Percentiles rank a stretch among this genome's conserved stretches.
These are phyloP conservation scores for Hyphopichia burtonii DNA, from an alignment of 1,139 yeast genomes.

Conservation along the genomic window DNA sequence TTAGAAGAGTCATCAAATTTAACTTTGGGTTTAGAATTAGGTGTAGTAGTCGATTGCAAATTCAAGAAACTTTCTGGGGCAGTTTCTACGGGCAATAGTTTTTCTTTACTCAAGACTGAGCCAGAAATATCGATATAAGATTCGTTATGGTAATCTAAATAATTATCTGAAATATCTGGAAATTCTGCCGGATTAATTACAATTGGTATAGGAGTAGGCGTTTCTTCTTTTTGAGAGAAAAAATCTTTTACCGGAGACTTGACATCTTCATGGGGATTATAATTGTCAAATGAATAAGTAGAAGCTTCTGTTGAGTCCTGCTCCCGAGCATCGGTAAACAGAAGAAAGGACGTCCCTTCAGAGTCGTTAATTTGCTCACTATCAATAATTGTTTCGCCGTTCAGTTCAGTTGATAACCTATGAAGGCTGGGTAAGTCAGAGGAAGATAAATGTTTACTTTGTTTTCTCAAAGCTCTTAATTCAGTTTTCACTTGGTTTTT, in stretches of 20 bases:
- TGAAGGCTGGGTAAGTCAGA: neutral
- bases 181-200: no score
- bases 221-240: neutral
- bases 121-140: no score
- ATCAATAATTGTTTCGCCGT: neutral
- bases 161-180: no score
- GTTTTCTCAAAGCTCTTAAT: neutral
- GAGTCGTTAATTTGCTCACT: neutral
- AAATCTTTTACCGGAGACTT: slow-evolving; percentile 1
- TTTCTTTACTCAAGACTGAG: no score
- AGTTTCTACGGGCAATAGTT: no score
- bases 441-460: neutral
- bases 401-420: neutral
- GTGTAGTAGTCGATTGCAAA: no score
- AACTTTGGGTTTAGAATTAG: slow-evolving; percentile 1
- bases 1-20: slow-evolving; percentile 6
- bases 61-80: no score
- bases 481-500: neutral
- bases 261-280: neutral
- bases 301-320: neutral
- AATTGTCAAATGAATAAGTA: neutral
- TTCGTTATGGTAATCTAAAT: no score
- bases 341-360: neutral
- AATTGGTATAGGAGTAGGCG: no score
- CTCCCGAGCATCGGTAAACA: neutral